Base-by-base conservation (phyloP, 345 rosid genomes). In the Hibiscus syriacus region DNA sequence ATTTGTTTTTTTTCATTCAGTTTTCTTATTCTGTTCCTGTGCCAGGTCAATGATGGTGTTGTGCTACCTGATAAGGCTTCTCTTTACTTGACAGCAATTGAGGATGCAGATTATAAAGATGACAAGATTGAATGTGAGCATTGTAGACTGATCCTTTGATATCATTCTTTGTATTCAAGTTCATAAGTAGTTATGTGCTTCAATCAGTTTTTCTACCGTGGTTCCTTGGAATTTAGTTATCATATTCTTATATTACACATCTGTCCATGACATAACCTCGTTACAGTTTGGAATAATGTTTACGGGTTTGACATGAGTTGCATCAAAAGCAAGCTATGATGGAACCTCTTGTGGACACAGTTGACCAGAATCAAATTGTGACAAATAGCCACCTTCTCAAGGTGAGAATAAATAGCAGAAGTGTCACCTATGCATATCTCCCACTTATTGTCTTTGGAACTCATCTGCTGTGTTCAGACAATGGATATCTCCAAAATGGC, bases 311-410 rank as follows among this genome's bases (percentile, higher is more conserved):
- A 95, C 80, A 95, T 92, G 99, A 87, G 88, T 78, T 92, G 99
- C 84, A 90, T 95, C 80, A 95, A 95, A 90, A 86, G 79, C 92
- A 86, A 76, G 98, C 97, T 17, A 85, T 95, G 81, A 83, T 71
- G 87, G 99, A 95, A 78, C 99, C 99, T 45, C 96, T 95, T 53
- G 99, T 95, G 38, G 99, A 95, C 74, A 90, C 92, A 14, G 96
- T 92, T 13, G 93, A 92, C 74, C 89, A 90, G 76, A 88, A 95
- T 70, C 99, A 95, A 75, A 87, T 95, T 36, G 98, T 92, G 64
- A 90, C 97, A 0, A 90, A 86, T 76, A 77, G 85, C 81, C 86
- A 80, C 72, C 85, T 88, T 16, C 90, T 95, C 43, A 94, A 94
- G 92, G 99, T 91, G 54, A 68, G 71, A 49, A 70, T 69, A 53